Conservation (phyloP, 2,329 filamentous ascomycete species). For the Monosporascus sp. region DNA sequence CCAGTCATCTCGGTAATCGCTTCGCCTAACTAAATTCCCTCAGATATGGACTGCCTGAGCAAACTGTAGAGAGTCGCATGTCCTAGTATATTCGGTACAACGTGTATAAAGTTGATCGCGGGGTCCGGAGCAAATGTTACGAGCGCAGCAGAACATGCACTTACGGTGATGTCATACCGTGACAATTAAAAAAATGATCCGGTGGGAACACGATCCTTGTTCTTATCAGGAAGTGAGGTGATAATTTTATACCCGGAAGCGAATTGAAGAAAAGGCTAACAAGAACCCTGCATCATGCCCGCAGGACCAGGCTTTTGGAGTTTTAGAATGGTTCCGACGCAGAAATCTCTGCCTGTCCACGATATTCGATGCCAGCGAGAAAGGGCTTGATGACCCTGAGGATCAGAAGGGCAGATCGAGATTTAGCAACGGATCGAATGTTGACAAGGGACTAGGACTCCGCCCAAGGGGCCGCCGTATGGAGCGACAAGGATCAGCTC, state of each 20-base stretch:
- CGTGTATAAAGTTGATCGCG: too few relatives aligned
- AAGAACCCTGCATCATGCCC: not conserved
- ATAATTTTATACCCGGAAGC: too few relatives aligned
- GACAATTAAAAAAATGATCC: not conserved
- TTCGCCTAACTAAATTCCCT: not conserved
- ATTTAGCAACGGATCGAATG: constrained; percentile 15
- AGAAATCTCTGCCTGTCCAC: not conserved
- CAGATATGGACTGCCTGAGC: too few relatives aligned
- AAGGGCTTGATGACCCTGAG: constrained; percentile 1
- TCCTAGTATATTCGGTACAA: too few relatives aligned
- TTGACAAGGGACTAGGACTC: constrained; percentile 1
- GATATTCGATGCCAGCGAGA: not conserved
- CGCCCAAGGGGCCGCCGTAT: not conserved
- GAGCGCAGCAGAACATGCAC: too few relatives aligned
- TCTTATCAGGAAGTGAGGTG: not conserved
- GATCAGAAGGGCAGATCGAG: constrained; percentile 13
- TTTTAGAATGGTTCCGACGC: not conserved
- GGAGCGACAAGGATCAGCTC: not conserved
- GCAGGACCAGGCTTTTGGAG: not conserved
- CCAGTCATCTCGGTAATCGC: too few relatives aligned
- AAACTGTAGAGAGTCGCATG: too few relatives aligned
- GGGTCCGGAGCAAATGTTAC: too few relatives aligned
- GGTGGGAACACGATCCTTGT: not conserved
- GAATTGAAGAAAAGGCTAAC: not conserved
- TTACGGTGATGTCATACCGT: not conserved